Base-by-base conservation (phyloP, 345 rosid genomes). In the Camelina sativa region DNA sequence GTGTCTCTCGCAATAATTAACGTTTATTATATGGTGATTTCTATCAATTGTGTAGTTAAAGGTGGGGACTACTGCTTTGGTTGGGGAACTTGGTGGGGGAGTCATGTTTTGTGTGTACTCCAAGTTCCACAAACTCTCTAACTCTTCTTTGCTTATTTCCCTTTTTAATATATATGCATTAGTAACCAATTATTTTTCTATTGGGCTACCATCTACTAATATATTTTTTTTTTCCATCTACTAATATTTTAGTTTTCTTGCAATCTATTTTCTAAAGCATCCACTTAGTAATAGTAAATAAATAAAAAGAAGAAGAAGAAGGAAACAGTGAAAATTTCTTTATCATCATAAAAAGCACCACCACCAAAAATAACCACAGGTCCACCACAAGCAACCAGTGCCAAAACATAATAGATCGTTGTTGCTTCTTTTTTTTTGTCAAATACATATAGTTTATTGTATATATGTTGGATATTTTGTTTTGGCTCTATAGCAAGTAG, bases 81-180 rank as follows among this genome's bases (percentile, higher is more conserved):
- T 71, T 23, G 1, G 50, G 41, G 50, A 55, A 57, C 77, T 54
- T 73, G 52, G 73, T 40, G 70, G 71, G 75, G 44, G 25, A 54
- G 4, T 76, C 52, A 69, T 76, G 71, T 62, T 69, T 62, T 69
- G 75, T 69, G 70, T 76, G 51, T 25, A 76, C 80, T 76, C 75
- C 75, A 76, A 76, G 65, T 69, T 55, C 65, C 58, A 53, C 51
- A 40, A 12, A 59, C 35, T 7, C 8, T 6, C 17, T 67, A 59
- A 67, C 52, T 60, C 35, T 50, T 67, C 54, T 59, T 58, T 44
- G 6, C 48, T 34, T 62, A 1, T 20, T 15, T 43, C 43, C 43
- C 11, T 1, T 20, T 41, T 13, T 38, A 40, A 25, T 28, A 8
- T 40, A 11, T 35, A 55, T 57, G 35, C 65, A 65, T 13, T 13